These are phyloP conservation scores for Melaleuca quinquenervia DNA, from an alignment of 345 rosid genomes.

Conservation along the genomic window DNA sequence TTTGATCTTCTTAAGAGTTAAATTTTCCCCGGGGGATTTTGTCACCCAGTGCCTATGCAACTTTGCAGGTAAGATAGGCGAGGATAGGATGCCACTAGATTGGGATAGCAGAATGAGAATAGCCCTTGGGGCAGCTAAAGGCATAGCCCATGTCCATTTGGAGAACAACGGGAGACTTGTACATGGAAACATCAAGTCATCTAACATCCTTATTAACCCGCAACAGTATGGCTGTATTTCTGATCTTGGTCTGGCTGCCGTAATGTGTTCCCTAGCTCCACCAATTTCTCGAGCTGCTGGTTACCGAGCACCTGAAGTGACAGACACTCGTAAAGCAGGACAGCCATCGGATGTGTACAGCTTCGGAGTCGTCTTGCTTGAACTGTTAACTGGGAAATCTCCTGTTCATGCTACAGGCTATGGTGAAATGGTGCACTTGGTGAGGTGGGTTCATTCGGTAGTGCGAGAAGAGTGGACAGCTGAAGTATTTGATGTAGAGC, in stretches of 20 bases:
- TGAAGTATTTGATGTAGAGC: constrained; percentile 90
- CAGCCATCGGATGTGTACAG: constrained; percentile 89
- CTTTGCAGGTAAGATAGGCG: constrained; percentile 57
- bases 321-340: constrained; percentile 83
- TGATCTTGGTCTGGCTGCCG: constrained; percentile 67
- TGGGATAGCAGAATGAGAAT: constrained; percentile 83
- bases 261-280: constrained; percentile 68
- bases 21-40: neutral
- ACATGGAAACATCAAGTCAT: constrained; percentile 89
- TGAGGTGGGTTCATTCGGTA: constrained; percentile 95
- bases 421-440: constrained; percentile 87
- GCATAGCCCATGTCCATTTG: constrained; percentile 56
- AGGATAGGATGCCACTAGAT: constrained; percentile 48
- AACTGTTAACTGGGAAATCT: constrained; percentile 87
- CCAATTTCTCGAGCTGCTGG: constrained; percentile 89
- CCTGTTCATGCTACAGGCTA: constrained; percentile 76
- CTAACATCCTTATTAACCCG: constrained; percentile 79
- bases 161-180: constrained; percentile 68
- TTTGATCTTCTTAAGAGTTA: neutral
- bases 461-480: constrained; percentile 99
- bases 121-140: constrained; percentile 85
- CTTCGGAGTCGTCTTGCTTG: constrained; percentile 90
- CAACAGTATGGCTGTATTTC: constrained; percentile 59
- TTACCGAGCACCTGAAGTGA: constrained; percentile 87
- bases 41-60: neutral